Percentiles rank a stretch among this genome's conserved stretches.
phyloP scores from a whole-genome alignment of 2,329 filamentous ascomycete species.

The Setomelanomma holmii region DNA sequence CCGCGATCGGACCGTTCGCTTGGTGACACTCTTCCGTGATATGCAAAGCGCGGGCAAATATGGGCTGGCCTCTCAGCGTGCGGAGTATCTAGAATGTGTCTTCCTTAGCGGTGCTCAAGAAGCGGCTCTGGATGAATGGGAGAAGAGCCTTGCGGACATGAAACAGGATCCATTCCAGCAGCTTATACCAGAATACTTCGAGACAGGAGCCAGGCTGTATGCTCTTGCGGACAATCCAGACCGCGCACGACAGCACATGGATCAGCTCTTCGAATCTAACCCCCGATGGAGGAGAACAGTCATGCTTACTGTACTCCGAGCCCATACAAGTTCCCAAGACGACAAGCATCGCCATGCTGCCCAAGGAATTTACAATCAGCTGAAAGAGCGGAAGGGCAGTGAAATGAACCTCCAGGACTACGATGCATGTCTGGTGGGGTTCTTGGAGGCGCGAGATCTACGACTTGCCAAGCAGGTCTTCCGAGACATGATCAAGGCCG shows the following conservation, averaged over 20 bases:
- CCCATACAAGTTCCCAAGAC: constrained; percentile 63
- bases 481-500: constrained; percentile 82
- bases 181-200: constrained; percentile 56
- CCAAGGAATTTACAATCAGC: constrained; percentile 52
- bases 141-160: constrained; percentile 22
- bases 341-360: constrained; percentile 59
- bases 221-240: constrained; percentile 65
- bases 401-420: constrained; percentile 76
- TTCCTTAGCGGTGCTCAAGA: constrained; percentile 30
- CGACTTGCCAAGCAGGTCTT: constrained; percentile 78
- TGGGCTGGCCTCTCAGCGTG: constrained; percentile 27
- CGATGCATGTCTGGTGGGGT: constrained; percentile 73
- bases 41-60: constrained; percentile 26
- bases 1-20: constrained; percentile 19
- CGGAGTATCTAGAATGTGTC: constrained; percentile 34
- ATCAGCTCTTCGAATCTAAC: constrained; percentile 58
- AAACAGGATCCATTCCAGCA: constrained; percentile 2
- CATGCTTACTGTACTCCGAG: constrained; percentile 72
- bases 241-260: constrained; percentile 64
- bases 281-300: constrained; percentile 62
- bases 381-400: constrained; percentile 66
- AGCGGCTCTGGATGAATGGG: constrained; percentile 42
- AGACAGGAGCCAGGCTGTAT: constrained; percentile 71
- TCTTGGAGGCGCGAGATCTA: constrained; percentile 70
- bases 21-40: constrained; percentile 37